Conservation (phyloP, 169 alveolate genomes). For the Fabrea salina region DNA sequence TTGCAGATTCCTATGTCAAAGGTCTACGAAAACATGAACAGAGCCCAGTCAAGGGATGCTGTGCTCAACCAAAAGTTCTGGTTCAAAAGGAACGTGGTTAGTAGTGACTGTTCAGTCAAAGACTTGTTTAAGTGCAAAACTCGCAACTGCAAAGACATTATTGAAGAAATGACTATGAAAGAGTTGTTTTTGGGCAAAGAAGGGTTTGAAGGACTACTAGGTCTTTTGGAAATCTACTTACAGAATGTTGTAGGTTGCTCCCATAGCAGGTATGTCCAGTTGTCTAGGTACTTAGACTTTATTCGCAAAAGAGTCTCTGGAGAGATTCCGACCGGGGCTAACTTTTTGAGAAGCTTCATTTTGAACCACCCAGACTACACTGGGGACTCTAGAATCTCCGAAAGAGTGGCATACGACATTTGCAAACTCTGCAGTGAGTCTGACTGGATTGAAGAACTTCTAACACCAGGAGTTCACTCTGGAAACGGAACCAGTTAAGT, state of each 20-base stretch:
- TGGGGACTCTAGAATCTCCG: constrained; percentile 80
- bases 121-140: background rate
- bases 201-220: constrained; percentile 48
- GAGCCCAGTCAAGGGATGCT: constrained; percentile 83
- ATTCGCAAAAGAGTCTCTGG: constrained; percentile 83
- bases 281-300: constrained; percentile 60
- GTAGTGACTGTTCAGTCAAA: background rate
- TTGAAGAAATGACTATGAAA: constrained; percentile 53
- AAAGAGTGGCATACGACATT: constrained; percentile 79
- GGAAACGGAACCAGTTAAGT: too few relatives aligned
- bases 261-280: constrained; percentile 39
- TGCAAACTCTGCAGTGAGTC: background rate
- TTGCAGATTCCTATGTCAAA: constrained; percentile 90
- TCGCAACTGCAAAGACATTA: constrained; percentile 38
- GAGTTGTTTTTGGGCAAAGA: constrained; percentile 77
- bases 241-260: background rate
- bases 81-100: constrained; percentile 66
- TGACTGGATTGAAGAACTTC: background rate
- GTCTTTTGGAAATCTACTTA: constrained; percentile 45
- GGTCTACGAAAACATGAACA: constrained; percentile 89
- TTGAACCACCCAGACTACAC: constrained; percentile 82
- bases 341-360: constrained; percentile 81
- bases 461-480: too few relatives aligned
- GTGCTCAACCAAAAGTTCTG: constrained; percentile 79
- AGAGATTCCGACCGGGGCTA: constrained; percentile 85